Base-by-base conservation (phyloP, 1,284 basidiomycete species). In the Cutaneotrichosporon sp. region DNA sequence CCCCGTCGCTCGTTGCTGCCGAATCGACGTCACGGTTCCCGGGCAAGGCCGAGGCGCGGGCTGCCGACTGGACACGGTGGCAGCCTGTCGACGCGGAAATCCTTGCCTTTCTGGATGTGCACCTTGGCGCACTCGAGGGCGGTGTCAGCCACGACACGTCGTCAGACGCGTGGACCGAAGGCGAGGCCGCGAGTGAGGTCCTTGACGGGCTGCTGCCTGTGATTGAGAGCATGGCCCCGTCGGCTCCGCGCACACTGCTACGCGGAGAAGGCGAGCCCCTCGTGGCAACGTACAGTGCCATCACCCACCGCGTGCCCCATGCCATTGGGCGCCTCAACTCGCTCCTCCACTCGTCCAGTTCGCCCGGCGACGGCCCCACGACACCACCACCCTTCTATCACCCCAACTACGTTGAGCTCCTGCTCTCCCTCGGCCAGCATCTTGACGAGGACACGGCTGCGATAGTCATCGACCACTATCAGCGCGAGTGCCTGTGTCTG, bases 401-500 rank as follows among this genome's bases (percentile, higher is more conserved):
- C 55, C 73, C 69, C 7, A 59, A 61, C 46, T 73, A 67, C 55
- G 73, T 75, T 42, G 62, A 70, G 5, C 64, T 77, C 2, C 66
- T 78, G 9, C 63, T 78, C 53, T 64, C 68, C 2, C 68, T 77
- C 42, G 63, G 73, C 2, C 54, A 66, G 13, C 63, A 75, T 54
- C 62, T 78, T 4, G 69, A 75, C 48, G 72, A 76, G 52, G 62
- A 68, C 13, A 68, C 74, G 34, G 74, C 76, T 8, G 57, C 64
- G 3, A 53, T 68, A 9, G 69, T 80, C 8, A 69, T 80, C 56
- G 75, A 79, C 46, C 77, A 76, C 58, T 77, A 76, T 58, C 65
- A 77, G 36, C 60, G 64, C 12, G 74, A 76, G 51, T 72, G 72
- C 8, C 66, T 78, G 2, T 78, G 77, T 57, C 61, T 76, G 7